phyloP scores from a whole-genome alignment of 2,329 filamentous ascomycete species.

The Microcyclospora tardicrescens region DNA sequence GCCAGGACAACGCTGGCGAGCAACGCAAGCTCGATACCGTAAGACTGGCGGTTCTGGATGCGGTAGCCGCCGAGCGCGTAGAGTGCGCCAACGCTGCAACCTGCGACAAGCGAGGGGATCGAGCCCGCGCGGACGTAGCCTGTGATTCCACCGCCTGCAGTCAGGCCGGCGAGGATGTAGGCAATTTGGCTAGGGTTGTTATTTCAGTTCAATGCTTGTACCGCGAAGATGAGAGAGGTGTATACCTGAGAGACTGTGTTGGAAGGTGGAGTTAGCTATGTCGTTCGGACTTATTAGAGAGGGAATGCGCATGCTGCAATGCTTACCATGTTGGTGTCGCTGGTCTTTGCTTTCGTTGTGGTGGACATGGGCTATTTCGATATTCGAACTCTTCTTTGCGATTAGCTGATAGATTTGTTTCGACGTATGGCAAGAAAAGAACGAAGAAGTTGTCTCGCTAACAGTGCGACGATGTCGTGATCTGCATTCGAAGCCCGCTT shows the following conservation, averaged over 20 bases:
- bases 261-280: background rate
- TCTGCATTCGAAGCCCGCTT: too few species aligned
- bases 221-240: background rate
- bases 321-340: too few species aligned
- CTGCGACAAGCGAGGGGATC: constrained; percentile 73
- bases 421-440: too few species aligned
- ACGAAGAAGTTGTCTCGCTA: too few species aligned
- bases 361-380: too few species aligned
- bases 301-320: too few species aligned
- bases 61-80: constrained; percentile 74
- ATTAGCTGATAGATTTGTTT: too few species aligned
- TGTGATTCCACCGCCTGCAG: constrained; percentile 73
- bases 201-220: background rate
- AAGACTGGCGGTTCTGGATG: constrained; percentile 59
- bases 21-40: constrained; percentile 79
- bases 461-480: too few species aligned
- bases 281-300: background rate
- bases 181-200: constrained; percentile 41
- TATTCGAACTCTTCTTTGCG: too few species aligned
- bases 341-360: too few species aligned
- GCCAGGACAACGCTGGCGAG: constrained; percentile 76
- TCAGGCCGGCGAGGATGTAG: constrained; percentile 66
- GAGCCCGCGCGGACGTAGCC: constrained; percentile 74
- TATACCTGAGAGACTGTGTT: background rate
- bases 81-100: constrained; percentile 64